Conservation (phyloP, 345 rosid genomes). For the Litchi chinensis region DNA sequence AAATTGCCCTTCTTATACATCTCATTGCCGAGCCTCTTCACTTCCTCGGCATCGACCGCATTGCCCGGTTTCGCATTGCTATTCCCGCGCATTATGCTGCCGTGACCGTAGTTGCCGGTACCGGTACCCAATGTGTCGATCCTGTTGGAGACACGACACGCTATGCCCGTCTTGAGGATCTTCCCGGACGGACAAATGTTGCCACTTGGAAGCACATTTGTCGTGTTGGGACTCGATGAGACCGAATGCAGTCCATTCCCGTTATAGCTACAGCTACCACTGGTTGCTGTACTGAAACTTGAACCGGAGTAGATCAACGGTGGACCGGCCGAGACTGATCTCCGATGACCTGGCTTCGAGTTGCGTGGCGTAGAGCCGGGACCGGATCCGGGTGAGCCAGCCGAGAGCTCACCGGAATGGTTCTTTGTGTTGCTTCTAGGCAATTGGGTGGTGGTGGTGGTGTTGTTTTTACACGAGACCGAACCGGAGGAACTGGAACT, state of each 20-base stretch:
- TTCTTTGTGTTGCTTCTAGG: conserved; percentile 21
- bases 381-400: conserved; percentile 44
- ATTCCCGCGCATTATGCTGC: conserved; percentile 68
- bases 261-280: conserved; percentile 20
- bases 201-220: conserved; percentile 60
- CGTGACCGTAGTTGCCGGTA: conserved; percentile 88
- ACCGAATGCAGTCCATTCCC: conserved; percentile 36
- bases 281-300: conserved; percentile 38
- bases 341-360: conserved; percentile 59
- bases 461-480: conserved; percentile 30
- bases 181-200: conserved; percentile 93
- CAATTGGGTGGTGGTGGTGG: conserved; percentile 27
- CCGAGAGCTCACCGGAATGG: conserved; percentile 67
- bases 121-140: conserved; percentile 72
- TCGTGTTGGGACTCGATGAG: conserved; percentile 35
- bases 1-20: conserved; percentile 70
- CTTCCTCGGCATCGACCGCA: conserved; percentile 61
- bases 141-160: conserved; percentile 47
- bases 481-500: conserved; percentile 72
- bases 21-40: conserved; percentile 82
- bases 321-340: conserved; percentile 78
- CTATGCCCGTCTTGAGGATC: conserved; percentile 67
- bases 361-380: conserved; percentile 32
- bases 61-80: conserved; percentile 27
- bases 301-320: conserved; percentile 77